Conservation (phyloP, 2,329 filamentous ascomycete genomes). For the Alternaria sp. region DNA sequence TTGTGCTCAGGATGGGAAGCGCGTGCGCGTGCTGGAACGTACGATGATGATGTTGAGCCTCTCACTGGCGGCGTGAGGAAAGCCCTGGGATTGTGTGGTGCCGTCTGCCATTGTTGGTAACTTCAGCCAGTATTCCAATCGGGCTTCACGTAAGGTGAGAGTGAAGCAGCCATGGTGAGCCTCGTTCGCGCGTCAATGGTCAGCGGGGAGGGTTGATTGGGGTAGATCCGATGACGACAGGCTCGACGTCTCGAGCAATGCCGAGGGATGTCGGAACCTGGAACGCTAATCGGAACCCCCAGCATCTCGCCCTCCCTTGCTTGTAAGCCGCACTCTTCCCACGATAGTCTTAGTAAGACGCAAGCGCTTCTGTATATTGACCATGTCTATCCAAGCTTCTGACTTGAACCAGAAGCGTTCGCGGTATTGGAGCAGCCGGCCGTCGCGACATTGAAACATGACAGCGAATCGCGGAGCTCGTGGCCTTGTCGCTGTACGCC, state of each 20-base stretch:
- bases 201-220: background rate
- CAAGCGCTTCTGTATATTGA: background rate
- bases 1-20: background rate
- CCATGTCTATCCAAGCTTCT: background rate
- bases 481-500: conserved; percentile 38
- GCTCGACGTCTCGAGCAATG: conserved; percentile 2
- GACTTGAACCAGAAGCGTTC: background rate
- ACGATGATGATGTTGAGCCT: conserved; percentile 41
- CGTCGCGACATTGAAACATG: conserved; percentile 15
- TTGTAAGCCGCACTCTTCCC: conserved; percentile 7
- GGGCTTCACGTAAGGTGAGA: background rate
- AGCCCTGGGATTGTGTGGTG: conserved; percentile 17
- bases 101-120: background rate
- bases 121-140: background rate
- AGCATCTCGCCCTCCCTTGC: conserved; percentile 2
- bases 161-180: background rate
- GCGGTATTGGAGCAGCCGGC: background rate
- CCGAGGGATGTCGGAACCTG: conserved; percentile 3
- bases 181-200: conserved; percentile 2
- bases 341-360: conserved; percentile 12
- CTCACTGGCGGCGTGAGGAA: conserved; percentile 20
- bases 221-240: conserved; percentile 13
- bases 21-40: conserved; percentile 4
- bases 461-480: conserved; percentile 14
- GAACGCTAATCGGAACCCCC: conserved; percentile 13